Evolutionary conservation across 1,284 basidiomycete genomes (phyloP).

Genomic region (Tremellales sp.): DNA sequence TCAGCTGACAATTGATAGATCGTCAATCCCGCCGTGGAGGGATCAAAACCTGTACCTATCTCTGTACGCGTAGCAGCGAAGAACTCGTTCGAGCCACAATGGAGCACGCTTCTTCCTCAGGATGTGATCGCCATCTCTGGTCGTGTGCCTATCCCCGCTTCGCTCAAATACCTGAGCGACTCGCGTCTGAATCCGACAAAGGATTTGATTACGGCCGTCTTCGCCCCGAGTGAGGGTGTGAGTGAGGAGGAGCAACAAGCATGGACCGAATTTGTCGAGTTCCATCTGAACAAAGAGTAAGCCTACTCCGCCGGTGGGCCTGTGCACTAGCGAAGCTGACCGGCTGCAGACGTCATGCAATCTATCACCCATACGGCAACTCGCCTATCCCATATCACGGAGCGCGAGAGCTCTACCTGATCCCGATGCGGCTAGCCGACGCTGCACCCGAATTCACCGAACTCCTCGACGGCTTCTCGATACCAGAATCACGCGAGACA

Average conservation of each 20-base stretch:
- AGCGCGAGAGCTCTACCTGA: constrained; percentile 81
- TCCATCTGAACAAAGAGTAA: constrained; percentile 70
- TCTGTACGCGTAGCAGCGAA: background rate
- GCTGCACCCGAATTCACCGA: constrained; percentile 80
- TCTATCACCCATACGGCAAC: constrained; percentile 75
- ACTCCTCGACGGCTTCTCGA: constrained; percentile 69
- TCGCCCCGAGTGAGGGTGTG: constrained; percentile 54
- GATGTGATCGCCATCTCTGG: constrained; percentile 51
- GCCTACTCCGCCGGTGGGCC: too few relatives aligned
- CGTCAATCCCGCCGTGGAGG: constrained; percentile 21
- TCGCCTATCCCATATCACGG: constrained; percentile 63
- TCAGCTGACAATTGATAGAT: constrained; percentile 17
- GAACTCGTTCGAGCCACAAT: constrained; percentile 4
- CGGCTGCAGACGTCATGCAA: constrained; percentile 67
- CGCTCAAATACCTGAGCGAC: constrained; percentile 68
- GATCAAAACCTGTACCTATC: background rate
- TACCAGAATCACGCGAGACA: constrained; percentile 60
- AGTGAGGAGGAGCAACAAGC: constrained; percentile 50
- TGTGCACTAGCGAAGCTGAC: background rate
- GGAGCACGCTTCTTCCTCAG: constrained; percentile 30
- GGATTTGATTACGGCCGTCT: constrained; percentile 71
- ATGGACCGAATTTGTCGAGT: constrained; percentile 63
- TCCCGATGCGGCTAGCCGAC: constrained; percentile 67
- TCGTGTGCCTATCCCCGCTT: constrained; percentile 69
- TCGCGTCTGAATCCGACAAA: constrained; percentile 69